Evolutionary conservation across 805 yeast species (phyloP), one percentile per base, ranked within the genome.

Genomic region (Maudiozyma pseudohumilis): DNA sequence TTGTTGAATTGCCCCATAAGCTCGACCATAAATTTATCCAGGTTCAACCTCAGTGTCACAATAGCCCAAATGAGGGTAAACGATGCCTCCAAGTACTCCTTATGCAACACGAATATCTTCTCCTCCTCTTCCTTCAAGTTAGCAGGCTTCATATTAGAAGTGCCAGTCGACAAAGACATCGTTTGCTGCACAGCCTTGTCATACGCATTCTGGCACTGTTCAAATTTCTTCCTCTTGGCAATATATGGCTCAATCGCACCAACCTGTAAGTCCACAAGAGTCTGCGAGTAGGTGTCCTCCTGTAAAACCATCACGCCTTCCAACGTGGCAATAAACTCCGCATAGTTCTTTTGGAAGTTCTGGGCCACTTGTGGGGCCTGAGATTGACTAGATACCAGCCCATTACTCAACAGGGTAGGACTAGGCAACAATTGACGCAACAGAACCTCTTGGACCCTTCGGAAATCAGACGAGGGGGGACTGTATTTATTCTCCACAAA

Each of bases 81-180:
- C 0, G 83, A 70, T 0, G 71, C 64, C 33, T 69, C 70, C 7
- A 80, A 50, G 55, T 87, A 86, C 19, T 75, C 74, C 45, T 75
- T 74, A 29, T 84, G 65, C 5, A 80, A 75, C 40, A 73, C 80
- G 44, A 70, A 80, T 27, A 86, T 59, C 40, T 80, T 87, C 39
- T 69, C 66, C 1, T 92, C 83, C 55, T 87, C 95, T 48, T 87
- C 95, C 40, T 77, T 68, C 1, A 79, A 38, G 20, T 42, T 43
- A 5, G 65, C 56, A 0, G 92, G 74, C 29, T 76, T 81, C 3
- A 40, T 25, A 15, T 30, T 43, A 72, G 75, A 4, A 69, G 54
- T 49, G 1, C 40, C 21, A 1, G 36, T 32, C 74, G 79, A 8
- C 79, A 66, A 24, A 72, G 70, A 6, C 45, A 74, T 61, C 50